These are phyloP conservation scores for Fusarium pseudonygamai DNA, from an alignment of 2,329 filamentous ascomycete species.

Conservation along the genomic window DNA sequence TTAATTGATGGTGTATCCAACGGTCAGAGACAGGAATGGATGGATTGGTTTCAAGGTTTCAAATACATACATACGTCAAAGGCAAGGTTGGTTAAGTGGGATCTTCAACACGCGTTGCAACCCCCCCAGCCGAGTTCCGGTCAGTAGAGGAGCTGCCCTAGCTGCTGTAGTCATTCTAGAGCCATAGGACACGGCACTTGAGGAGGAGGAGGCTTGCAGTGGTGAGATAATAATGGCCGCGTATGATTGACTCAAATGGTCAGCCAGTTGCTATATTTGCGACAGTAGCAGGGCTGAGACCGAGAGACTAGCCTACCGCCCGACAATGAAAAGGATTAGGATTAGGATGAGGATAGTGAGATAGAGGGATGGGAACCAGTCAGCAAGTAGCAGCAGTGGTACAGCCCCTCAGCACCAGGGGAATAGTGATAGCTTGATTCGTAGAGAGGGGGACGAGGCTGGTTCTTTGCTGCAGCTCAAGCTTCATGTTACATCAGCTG, in stretches of 20 bases:
- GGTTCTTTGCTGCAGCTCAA: slow-evolving; percentile 5
- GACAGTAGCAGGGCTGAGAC: slow-evolving; percentile 14
- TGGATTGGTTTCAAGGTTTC: slow-evolving; percentile 6
- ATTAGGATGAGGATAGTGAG: background rate
- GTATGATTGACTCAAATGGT: slow-evolving; percentile 1
- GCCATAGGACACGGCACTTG: background rate
- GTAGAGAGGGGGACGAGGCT: background rate
- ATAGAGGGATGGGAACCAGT: background rate
- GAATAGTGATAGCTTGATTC: slow-evolving; percentile 1
- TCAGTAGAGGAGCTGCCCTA: background rate
- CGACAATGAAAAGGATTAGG: background rate
- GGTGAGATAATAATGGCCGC: slow-evolving; percentile 20
- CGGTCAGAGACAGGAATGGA: background rate
- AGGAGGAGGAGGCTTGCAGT: slow-evolving; percentile 7
- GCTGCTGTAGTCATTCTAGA: background rate
- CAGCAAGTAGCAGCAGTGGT: background rate
- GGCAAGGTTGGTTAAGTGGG: slow-evolving; percentile 20
- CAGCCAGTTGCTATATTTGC: slow-evolving; percentile 39
- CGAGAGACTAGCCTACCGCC: background rate
- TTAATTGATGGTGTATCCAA: background rate
- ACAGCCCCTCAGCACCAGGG: slow-evolving; percentile 5
- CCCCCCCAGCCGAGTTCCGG: slow-evolving; percentile 5
- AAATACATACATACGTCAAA: background rate
- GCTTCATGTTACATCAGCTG: slow-evolving; percentile 9
- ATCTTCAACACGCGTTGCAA: slow-evolving; percentile 17